phyloP scores from a whole-genome alignment of 768 basidiomycete species.

The Suillus bovinus region DNA sequence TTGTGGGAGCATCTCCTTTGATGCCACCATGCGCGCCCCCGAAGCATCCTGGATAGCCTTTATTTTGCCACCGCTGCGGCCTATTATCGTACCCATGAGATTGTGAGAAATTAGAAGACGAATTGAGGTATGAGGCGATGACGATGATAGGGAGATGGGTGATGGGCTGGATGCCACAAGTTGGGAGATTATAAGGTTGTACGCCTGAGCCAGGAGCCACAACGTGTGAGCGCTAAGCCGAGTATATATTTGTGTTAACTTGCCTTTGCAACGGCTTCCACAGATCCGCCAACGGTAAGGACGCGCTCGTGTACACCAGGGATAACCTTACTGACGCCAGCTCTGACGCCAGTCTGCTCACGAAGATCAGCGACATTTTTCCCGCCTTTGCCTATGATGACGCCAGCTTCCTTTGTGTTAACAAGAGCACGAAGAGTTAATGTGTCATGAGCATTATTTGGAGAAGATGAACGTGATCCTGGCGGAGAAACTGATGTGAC shows the following conservation, averaged over 20 bases:
- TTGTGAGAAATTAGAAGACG: conserved; percentile 98
- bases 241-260: conserved; percentile 19
- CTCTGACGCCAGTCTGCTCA: conserved; percentile 94
- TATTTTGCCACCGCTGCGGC: conserved; percentile 94
- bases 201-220: conserved; percentile 58
- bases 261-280: conserved; percentile 93
- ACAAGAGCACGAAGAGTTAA: conserved; percentile 94
- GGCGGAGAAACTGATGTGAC: conserved; percentile 50
- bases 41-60: conserved; percentile 98
- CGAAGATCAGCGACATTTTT: conserved; percentile 98
- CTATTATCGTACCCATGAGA: conserved; percentile 99
- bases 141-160: conserved; percentile 67
- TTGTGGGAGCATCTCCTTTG: conserved; percentile 98
- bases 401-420: conserved; percentile 94
- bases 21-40: conserved; percentile 97
- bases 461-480: conserved; percentile 75
- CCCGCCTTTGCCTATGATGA: conserved; percentile 96
- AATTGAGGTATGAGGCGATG: conserved; percentile 76
- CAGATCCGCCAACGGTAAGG: conserved; percentile 88
- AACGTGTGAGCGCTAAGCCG: conserved; percentile 11
- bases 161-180: conserved; percentile 82
- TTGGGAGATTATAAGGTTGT: conserved; percentile 91
- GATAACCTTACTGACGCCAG: conserved; percentile 98
- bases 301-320: conserved; percentile 98
- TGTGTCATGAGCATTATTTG: conserved; percentile 60